phyloP scores from a whole-genome alignment of 495 filamentous ascomycete species.

The Penicilliopsis zonata region DNA sequence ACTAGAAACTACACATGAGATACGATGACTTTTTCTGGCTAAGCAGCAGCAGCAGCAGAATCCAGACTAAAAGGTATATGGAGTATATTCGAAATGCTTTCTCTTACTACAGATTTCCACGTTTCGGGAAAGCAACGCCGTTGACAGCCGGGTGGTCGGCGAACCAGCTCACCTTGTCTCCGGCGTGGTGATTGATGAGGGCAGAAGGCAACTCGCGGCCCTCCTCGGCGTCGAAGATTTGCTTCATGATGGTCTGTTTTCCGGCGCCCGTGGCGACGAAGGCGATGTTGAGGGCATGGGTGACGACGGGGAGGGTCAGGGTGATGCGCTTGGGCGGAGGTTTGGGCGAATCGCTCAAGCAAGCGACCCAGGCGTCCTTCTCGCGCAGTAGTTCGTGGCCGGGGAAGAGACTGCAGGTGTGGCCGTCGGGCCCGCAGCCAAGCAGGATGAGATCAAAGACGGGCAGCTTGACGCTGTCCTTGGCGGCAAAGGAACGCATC shows the following conservation, averaged over 20 bases:
- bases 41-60: no score
- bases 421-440: slow-evolving; percentile 89
- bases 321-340: slow-evolving; percentile 86
- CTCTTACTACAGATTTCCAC: slow-evolving; percentile 36
- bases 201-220: slow-evolving; percentile 68
- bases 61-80: no score
- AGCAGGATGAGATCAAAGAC: slow-evolving; percentile 90
- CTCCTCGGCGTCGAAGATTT: slow-evolving; percentile 75
- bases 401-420: slow-evolving; percentile 94
- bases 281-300: slow-evolving; percentile 68
- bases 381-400: slow-evolving; percentile 79
- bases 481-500: slow-evolving; percentile 67
- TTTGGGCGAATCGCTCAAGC: slow-evolving; percentile 88
- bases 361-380: slow-evolving; percentile 80
- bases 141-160: slow-evolving; percentile 73
- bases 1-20: no score
- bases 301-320: slow-evolving; percentile 78
- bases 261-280: slow-evolving; percentile 83
- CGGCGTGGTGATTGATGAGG: slow-evolving; percentile 70
- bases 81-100: not conserved
- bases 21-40: no score
- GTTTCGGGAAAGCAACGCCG: slow-evolving; percentile 67
- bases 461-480: slow-evolving; percentile 80
- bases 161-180: slow-evolving; percentile 90
- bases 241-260: slow-evolving; percentile 84